Base-by-base conservation (phyloP, 2,329 filamentous ascomycete species). In the Zymoseptoria crescenta region DNA sequence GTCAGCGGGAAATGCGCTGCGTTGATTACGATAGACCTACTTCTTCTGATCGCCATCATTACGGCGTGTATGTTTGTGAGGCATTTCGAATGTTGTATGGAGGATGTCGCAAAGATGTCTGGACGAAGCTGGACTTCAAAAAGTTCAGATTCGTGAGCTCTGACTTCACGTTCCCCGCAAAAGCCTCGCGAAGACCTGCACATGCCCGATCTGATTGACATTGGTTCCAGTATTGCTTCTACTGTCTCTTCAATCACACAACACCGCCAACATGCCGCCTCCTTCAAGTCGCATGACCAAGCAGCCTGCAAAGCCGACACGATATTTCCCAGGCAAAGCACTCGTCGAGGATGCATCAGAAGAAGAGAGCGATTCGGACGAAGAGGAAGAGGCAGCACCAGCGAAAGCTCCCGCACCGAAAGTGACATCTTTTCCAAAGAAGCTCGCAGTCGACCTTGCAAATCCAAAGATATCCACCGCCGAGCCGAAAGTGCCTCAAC, bases 311-410 rank as follows among this genome's bases (percentile, higher is more conserved):
- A 86, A 86, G 72, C 89, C 91, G 24, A 84, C 86, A 66, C 88
- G 94, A 59, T 88, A 96, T 69, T 86, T 91, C 59, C 87, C 93
- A 16, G 93, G 94, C 65, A 97, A 96, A 74, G 79, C 87, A 16
- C 77, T 80, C 2, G 82, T 78, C 7, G 81, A 78, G 61, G 79
- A 78, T 61, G 73, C 66, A 19, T 75, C 74, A 24, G 74, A 75
- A 13, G 68, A 69, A 6, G 71, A 72, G 52, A 79, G 76, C 2
- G 79, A 78, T 41, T 80, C 83, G 50, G 78, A 81, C 20, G 79
- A 80, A 1, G 80, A 81, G 24, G 77, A 78, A 8, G 77, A 81
- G 53, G 61, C 65, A 41, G 69, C 73, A 59, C 69, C 71, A 57
- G 63, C 70, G 65, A 53, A 70, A 71, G 60, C 70, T 64, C 72